Conservation (phyloP, 345 rosid genomes). For the Orychophragmus violaceus region DNA sequence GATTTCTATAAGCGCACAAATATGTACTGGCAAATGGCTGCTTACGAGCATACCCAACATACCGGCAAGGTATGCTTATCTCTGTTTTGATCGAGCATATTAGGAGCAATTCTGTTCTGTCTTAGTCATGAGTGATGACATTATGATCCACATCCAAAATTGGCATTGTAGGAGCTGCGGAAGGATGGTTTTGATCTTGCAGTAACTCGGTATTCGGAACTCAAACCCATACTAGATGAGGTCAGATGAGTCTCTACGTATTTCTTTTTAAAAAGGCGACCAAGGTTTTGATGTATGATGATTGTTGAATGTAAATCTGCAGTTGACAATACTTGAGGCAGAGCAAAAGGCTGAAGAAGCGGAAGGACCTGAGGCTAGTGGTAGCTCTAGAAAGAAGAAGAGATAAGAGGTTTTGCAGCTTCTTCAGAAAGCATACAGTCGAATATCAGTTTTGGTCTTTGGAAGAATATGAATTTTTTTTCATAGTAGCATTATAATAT, state of each 20-base stretch:
- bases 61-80: constrained; percentile 76
- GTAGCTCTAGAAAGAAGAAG: constrained; percentile 57
- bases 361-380: constrained; percentile 62
- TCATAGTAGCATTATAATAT: too few species aligned
- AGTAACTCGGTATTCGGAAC: constrained; percentile 73
- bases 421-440: neutral
- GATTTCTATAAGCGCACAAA: constrained; percentile 90
- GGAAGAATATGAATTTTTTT: too few species aligned
- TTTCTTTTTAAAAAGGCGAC: neutral
- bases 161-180: constrained; percentile 68
- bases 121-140: too few species aligned
- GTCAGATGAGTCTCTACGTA: constrained; percentile 27
- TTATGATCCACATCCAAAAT: neutral
- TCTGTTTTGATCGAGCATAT: neutral
- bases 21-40: constrained; percentile 99
- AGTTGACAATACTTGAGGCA: constrained; percentile 80
- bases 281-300: constrained; percentile 1
- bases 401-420: constrained; percentile 19
- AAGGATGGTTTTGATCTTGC: constrained; percentile 99
- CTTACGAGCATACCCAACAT: constrained; percentile 95
- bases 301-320: constrained; percentile 21
- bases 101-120: neutral
- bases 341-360: constrained; percentile 96
- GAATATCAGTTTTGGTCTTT: neutral
- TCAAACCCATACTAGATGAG: constrained; percentile 93